Evolutionary conservation across 2,329 filamentous ascomycete species (phyloP), one percentile per base, ranked within the genome.

Genomic region (Paraphoma chrysanthemicola): DNA sequence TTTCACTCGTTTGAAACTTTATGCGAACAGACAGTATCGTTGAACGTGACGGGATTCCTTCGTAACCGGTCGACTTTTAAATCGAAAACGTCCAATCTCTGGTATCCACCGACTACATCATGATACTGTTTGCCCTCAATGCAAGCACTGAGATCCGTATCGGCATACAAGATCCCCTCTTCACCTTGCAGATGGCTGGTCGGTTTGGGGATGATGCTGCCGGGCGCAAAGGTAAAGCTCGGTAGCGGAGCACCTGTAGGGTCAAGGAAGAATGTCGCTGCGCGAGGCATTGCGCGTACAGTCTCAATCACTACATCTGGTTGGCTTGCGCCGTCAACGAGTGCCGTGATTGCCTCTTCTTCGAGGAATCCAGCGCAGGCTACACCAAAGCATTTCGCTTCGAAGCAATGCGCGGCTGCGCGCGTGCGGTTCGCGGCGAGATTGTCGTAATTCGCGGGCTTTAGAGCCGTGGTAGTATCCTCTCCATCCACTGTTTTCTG

Each of bases 51-150:
- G 4, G 59, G 62, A 11, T 60, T 48, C 43, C 48, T 60, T 33
- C 62, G 57, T 1, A 54, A 60, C 6, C 82, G 70, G 57, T 83
- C 73, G 0, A 86, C 80, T 31, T 77, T 81, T 8, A 86, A 50
- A 30, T 83, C 74, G 60, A 86, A 86, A 1, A 86, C 74, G 64
- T 86, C 83, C 3, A 83, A 66, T 2, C 84, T 71, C 66, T 86
- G 84, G 68, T 86, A 86, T 0, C 82, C 82, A 0, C 83, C 84
- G 1, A 82, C 82, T 2, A 85, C 77, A 67, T 86, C 84, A 56
- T 85, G 84, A 57, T 82, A 86, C 64, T 86, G 84, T 60, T 86
- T 86, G 0, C 81, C 81, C 59, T 86, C 84, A 0, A 86, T 71
- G 39, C 82, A 84, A 4, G 80, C 75, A 0, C 76, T 73, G 4